These are phyloP conservation scores for Pholiota microspora DNA, from an alignment of 768 basidiomycete species.

Conservation along the genomic window DNA sequence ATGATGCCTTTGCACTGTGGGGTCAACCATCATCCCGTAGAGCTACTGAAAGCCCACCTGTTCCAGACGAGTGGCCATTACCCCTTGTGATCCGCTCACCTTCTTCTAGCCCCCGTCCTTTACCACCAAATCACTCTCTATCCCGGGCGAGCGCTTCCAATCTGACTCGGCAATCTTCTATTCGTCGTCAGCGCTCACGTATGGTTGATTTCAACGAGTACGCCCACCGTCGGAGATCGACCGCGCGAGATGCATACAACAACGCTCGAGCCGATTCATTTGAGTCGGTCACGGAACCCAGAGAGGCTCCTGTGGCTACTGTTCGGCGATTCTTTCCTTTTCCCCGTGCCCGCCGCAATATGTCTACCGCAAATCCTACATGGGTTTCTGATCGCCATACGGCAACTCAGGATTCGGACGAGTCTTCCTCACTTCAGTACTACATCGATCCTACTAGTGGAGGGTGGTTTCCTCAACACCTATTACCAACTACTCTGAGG, in stretches of 20 bases:
- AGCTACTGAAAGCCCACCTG: slow-evolving; percentile 31
- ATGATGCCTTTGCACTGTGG: slow-evolving; percentile 54
- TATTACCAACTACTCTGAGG: slow-evolving; percentile 10
- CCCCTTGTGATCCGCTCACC: slow-evolving; percentile 21
- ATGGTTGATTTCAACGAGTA: slow-evolving; percentile 73
- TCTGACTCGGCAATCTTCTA: slow-evolving; percentile 55
- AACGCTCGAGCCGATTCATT: slow-evolving; percentile 25
- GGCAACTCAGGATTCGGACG: slow-evolving; percentile 15
- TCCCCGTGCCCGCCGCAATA: slow-evolving; percentile 42
- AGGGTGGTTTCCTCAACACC: background rate
- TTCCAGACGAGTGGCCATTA: slow-evolving; percentile 30
- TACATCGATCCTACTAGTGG: background rate
- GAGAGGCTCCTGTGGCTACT: slow-evolving; percentile 21
- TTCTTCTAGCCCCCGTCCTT: no score
- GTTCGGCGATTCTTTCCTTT: slow-evolving; percentile 58
- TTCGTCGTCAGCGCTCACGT: slow-evolving; percentile 57
- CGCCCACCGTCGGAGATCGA: slow-evolving; percentile 60
- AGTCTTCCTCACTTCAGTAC: slow-evolving; percentile 11
- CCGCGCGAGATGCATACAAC: slow-evolving; percentile 33
- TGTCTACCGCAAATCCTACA: slow-evolving; percentile 21
- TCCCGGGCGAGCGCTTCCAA: slow-evolving; percentile 18
- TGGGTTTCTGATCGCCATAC: slow-evolving; percentile 17
- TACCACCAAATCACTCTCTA: no score
- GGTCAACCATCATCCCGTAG: slow-evolving; percentile 20
- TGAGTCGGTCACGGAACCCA: slow-evolving; percentile 26